Evolutionary conservation across 371 early-diverging fungal genomes (phyloP), one percentile per base, ranked within the genome.

Genomic region (Mortierella sp.): DNA sequence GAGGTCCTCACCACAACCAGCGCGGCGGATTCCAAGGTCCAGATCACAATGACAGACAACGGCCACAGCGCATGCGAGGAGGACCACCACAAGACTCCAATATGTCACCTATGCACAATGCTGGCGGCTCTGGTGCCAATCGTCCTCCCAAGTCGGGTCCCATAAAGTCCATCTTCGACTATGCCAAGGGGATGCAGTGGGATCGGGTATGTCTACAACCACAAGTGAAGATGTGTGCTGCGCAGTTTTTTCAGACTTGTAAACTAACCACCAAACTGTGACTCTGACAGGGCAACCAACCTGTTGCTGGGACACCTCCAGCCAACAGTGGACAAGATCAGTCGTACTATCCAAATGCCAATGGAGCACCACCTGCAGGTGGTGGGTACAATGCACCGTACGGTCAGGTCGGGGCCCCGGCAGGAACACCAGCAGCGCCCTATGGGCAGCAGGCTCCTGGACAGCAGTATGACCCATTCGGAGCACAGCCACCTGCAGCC

Each of bases 181-280:
- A 74, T 52, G 76, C 67, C 16, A 74, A 74, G 44, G 76, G 76
- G 29, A 74, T 67, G 76, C 64, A 68, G 37, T 74, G 76, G 76
- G 68, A 74, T 53, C 63, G 64, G 58, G 76, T 74, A 68, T 44
- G 62, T 28, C 24, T 14, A 22, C 5, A n/a, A n/a, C n/a, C n/a
- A n/a, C n/a, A n/a, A n/a, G n/a, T n/a, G n/a, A n/a, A n/a, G n/a
- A n/a, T n/a, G n/a, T n/a, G n/a, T n/a, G n/a, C n/a, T n/a, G n/a
- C n/a, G n/a, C n/a, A n/a, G n/a, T n/a, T n/a, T n/a, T n/a, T n/a
- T n/a, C n/a, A n/a, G n/a, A n/a, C n/a, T n/a, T n/a, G n/a, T n/a
- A n/a, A n/a, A n/a, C n/a, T n/a, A n/a, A n/a, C n/a, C n/a, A n/a
- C n/a, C n/a, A n/a, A n/a, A n/a, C n/a, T n/a, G n/a, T 10, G 34